phyloP scores from a whole-genome alignment of 2,329 filamentous ascomycete species.

The Neofusicoccum sp. region DNA sequence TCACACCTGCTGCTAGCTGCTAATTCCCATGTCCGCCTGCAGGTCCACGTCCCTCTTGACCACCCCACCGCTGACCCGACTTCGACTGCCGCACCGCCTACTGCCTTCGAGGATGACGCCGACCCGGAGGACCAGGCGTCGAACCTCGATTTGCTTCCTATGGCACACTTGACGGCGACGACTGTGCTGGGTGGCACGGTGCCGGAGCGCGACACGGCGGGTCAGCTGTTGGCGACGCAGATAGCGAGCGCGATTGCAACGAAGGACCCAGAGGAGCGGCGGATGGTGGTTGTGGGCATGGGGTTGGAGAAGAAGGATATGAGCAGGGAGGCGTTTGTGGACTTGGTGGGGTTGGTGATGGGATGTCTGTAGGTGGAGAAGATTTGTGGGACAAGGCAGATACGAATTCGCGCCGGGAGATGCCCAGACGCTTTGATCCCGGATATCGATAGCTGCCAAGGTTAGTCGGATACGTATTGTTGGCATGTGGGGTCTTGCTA shows the following conservation, averaged over 20 bases:
- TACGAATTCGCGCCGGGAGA: slow-evolving; percentile 5
- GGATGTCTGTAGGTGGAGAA: slow-evolving; percentile 27
- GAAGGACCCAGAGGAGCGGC: slow-evolving; percentile 62
- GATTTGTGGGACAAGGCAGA: not conserved
- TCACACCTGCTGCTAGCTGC: not conserved
- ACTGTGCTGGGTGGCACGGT: slow-evolving; percentile 83
- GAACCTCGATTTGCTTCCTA: slow-evolving; percentile 63
- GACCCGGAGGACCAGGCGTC: slow-evolving; percentile 53
- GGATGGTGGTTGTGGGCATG: slow-evolving; percentile 59
- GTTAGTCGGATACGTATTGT: not conserved
- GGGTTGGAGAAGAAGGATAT: slow-evolving; percentile 56
- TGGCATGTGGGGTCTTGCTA: not conserved
- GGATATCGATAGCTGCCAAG: not conserved
- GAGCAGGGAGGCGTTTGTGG: slow-evolving; percentile 43
- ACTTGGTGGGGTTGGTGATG: slow-evolving; percentile 44
- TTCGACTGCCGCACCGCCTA: slow-evolving; percentile 43
- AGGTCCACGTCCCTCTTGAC: slow-evolving; percentile 76
- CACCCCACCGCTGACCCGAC: slow-evolving; percentile 61
- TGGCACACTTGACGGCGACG: slow-evolving; percentile 78
- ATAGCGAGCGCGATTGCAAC: slow-evolving; percentile 77
- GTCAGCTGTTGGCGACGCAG: slow-evolving; percentile 85
- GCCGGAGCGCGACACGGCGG: slow-evolving; percentile 74
- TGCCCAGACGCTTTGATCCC: not conserved
- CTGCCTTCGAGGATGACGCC: slow-evolving; percentile 40
- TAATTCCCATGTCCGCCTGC: not conserved